phyloP scores from a whole-genome alignment of 345 rosid species.

The Camelina laxa region DNA sequence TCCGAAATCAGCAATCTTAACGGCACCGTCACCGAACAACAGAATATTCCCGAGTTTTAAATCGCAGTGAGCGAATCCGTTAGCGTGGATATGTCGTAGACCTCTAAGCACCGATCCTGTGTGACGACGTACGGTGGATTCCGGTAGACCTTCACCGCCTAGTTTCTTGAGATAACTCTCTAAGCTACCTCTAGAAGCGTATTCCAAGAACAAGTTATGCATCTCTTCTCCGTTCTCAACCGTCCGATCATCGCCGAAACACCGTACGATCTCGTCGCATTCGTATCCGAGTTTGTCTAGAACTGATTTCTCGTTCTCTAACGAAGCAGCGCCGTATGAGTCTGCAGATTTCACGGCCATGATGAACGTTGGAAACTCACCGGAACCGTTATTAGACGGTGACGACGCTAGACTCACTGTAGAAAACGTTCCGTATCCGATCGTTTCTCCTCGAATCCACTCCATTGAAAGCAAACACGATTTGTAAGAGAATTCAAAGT shows the following conservation, averaged over 20 bases:
- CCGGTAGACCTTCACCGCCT: slow-evolving; percentile 53
- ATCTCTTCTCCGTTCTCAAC: slow-evolving; percentile 51
- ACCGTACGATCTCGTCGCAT: slow-evolving; percentile 57
- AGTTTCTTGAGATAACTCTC: slow-evolving; percentile 44
- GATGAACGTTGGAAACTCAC: slow-evolving; percentile 45
- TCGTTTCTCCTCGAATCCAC: slow-evolving; percentile 71
- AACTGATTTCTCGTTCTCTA: slow-evolving; percentile 60
- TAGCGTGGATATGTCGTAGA: slow-evolving; percentile 57
- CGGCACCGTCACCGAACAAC: slow-evolving; percentile 50
- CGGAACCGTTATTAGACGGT: slow-evolving; percentile 24
- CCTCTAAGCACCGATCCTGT: slow-evolving; percentile 63
- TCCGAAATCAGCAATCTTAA: slow-evolving; percentile 81
- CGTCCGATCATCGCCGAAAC: slow-evolving; percentile 56
- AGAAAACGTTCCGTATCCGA: slow-evolving; percentile 74
- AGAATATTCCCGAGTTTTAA: slow-evolving; percentile 65
- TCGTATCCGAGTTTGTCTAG: slow-evolving; percentile 47
- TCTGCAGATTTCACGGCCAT: slow-evolving; percentile 78
- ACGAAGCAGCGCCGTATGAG: slow-evolving; percentile 42
- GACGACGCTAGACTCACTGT: slow-evolving; percentile 56
- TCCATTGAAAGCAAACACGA: slow-evolving; percentile 44
- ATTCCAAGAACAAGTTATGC: slow-evolving; percentile 70
- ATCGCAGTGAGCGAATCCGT: slow-evolving; percentile 78
- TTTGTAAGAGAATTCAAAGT: neutral
- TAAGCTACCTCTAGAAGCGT: slow-evolving; percentile 75
- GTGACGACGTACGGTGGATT: slow-evolving; percentile 57